These are phyloP conservation scores for Penicillium roqueforti DNA, from an alignment of 495 filamentous ascomycete species.

Conservation along the genomic window DNA sequence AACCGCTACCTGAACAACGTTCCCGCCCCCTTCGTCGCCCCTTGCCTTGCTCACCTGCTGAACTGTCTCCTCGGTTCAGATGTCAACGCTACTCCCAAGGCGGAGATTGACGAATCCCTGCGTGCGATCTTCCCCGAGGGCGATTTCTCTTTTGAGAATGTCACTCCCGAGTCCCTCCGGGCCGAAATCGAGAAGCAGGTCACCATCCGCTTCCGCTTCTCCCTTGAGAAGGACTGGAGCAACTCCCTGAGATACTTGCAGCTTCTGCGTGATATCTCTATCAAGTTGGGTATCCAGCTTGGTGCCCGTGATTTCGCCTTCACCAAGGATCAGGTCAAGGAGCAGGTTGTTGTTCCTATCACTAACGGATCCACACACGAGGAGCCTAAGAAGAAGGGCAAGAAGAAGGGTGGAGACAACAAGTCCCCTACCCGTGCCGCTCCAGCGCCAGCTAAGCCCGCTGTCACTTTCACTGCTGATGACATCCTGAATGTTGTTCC, in stretches of 20 bases:
- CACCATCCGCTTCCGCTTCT: constrained; percentile 66
- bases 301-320: constrained; percentile 80
- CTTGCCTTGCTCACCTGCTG: constrained; percentile 80
- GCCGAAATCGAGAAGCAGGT: constrained; percentile 70
- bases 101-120: constrained; percentile 71
- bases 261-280: constrained; percentile 78
- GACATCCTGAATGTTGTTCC: constrained; percentile 91
- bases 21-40: constrained; percentile 68
- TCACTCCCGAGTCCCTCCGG: constrained; percentile 67
- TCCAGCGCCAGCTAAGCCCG: constrained; percentile 33
- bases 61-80: constrained; percentile 86
- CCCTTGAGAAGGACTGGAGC: constrained; percentile 64
- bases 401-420: constrained; percentile 53
- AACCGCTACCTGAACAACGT: constrained; percentile 74
- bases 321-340: constrained; percentile 41
- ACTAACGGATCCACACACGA: constrained; percentile 35
- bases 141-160: constrained; percentile 75
- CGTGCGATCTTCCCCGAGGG: constrained; percentile 71
- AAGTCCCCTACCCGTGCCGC: constrained; percentile 50
- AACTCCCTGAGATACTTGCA: constrained; percentile 67
- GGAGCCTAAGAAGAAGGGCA: constrained; percentile 72
- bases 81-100: constrained; percentile 69
- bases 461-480: constrained; percentile 65
- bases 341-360: constrained; percentile 37
- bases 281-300: constrained; percentile 91